phyloP scores from a whole-genome alignment of 345 rosid species.

The Linum usitatissimum region DNA sequence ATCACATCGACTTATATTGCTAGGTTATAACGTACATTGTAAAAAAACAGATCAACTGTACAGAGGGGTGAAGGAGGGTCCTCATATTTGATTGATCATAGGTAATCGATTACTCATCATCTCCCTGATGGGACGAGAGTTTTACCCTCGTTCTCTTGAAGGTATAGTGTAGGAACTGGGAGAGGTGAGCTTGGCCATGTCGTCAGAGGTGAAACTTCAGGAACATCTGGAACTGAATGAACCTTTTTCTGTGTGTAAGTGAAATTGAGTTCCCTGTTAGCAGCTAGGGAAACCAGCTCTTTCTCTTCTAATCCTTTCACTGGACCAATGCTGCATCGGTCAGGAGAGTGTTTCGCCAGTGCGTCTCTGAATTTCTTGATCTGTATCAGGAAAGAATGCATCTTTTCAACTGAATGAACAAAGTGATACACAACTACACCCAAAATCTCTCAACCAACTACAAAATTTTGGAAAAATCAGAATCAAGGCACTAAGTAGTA shows the following conservation, averaged over 20 bases:
- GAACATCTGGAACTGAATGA: conserved; percentile 14
- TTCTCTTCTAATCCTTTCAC: conserved; percentile 82
- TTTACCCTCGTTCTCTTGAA: conserved; percentile 27
- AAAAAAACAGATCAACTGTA: background rate
- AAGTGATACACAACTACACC: too few relatives aligned
- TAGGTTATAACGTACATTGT: background rate
- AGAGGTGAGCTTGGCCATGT: conserved; percentile 10
- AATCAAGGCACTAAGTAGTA: background rate
- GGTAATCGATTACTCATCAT: conserved; percentile 11
- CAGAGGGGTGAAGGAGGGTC: background rate
- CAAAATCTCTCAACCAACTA: too few relatives aligned
- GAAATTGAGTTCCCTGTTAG: conserved; percentile 76
- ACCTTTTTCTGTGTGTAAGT: conserved; percentile 41
- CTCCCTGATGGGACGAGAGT: conserved; percentile 35
- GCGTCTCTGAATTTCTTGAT: conserved; percentile 91
- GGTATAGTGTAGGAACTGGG: conserved; percentile 10
- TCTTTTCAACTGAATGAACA: background rate
- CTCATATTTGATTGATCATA: background rate
- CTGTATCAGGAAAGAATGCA: conserved; percentile 22
- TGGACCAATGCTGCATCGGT: conserved; percentile 68
- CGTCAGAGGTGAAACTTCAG: conserved; percentile 7
- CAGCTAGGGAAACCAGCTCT: conserved; percentile 76
- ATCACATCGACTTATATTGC: background rate
- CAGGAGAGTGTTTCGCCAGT: conserved; percentile 67
- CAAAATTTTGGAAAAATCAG: too few relatives aligned